phyloP scores from a whole-genome alignment of 495 filamentous ascomycete genomes.

The Penicillium roqueforti region DNA sequence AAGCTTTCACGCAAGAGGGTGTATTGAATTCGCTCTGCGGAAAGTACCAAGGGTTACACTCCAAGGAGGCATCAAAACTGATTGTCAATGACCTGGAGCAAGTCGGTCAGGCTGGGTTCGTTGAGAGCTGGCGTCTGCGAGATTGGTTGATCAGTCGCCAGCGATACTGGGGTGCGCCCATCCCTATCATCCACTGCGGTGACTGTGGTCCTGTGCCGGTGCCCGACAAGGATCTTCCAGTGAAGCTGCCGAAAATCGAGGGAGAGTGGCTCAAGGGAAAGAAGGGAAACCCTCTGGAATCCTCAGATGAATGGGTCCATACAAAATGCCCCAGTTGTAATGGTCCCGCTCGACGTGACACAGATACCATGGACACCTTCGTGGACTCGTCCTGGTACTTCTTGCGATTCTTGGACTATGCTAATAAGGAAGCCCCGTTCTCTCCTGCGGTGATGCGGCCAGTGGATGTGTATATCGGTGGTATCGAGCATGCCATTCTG shows the following conservation, averaged over 20 bases:
- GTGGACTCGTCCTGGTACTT: constrained; percentile 94
- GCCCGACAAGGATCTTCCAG: constrained; percentile 68
- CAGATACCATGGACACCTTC: constrained; percentile 95
- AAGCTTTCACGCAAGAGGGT: constrained; percentile 45
- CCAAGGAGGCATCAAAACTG: constrained; percentile 56
- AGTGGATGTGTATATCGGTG: constrained; percentile 82
- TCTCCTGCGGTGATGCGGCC: constrained; percentile 57
- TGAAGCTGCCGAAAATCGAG: constrained; percentile 66
- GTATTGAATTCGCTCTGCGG: constrained; percentile 41
- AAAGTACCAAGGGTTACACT: constrained; percentile 51
- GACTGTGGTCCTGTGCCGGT: constrained; percentile 77
- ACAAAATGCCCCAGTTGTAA: constrained; percentile 71
- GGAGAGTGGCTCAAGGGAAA: constrained; percentile 64
- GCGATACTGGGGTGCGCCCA: constrained; percentile 86
- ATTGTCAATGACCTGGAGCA: constrained; percentile 55
- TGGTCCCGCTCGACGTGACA: constrained; percentile 70
- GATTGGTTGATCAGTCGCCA: constrained; percentile 90
- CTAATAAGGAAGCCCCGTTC: constrained; percentile 59
- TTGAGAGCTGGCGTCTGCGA: constrained; percentile 69
- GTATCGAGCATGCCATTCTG: constrained; percentile 85
- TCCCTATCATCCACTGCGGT: constrained; percentile 80
- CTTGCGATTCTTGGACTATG: constrained; percentile 68
- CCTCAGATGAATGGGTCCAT: constrained; percentile 67
- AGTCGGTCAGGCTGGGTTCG: constrained; percentile 49
- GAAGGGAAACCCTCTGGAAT: constrained; percentile 71